These are phyloP conservation scores for Nepenthes mirabilis DNA, from an alignment of 148 eudicot species.

Conservation along the genomic window DNA sequence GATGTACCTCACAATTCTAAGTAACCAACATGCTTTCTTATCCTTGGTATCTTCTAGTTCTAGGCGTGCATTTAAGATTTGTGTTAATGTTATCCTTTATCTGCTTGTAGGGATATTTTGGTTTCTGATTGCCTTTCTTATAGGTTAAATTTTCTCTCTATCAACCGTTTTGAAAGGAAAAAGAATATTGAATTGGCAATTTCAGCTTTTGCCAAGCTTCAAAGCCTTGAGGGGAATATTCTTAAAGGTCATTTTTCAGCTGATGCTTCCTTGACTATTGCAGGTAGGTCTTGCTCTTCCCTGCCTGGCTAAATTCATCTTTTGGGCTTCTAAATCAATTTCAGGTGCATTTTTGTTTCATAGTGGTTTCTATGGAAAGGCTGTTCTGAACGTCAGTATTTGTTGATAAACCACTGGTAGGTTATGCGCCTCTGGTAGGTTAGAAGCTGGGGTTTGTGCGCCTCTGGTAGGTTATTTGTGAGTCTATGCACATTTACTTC, in stretches of 20 bases:
- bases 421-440: no score
- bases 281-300: constrained; percentile 32
- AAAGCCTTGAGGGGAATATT: constrained; percentile 11
- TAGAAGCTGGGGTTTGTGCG: no score
- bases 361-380: no score
- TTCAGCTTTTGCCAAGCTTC: constrained; percentile 74
- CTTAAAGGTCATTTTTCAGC: constrained; percentile 19
- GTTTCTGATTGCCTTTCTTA: background rate
- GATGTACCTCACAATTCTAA: constrained; percentile 38
- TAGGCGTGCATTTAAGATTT: constrained; percentile 11
- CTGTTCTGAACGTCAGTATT: no score
- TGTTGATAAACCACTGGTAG: no score
- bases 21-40: constrained; percentile 41
- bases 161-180: constrained; percentile 48
- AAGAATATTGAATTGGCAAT: constrained; percentile 86
- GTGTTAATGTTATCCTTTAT: background rate
- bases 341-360: no score
- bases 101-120: background rate
- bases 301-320: no score
- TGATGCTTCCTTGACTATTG: constrained; percentile 58
- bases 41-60: constrained; percentile 43
- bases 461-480: no score
- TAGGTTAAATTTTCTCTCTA: constrained; percentile 59
- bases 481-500: no score
- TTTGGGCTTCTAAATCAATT: no score